These are phyloP conservation scores for Rhodocollybia butyracea DNA, from an alignment of 768 basidiomycete genomes.

Conservation along the genomic window DNA sequence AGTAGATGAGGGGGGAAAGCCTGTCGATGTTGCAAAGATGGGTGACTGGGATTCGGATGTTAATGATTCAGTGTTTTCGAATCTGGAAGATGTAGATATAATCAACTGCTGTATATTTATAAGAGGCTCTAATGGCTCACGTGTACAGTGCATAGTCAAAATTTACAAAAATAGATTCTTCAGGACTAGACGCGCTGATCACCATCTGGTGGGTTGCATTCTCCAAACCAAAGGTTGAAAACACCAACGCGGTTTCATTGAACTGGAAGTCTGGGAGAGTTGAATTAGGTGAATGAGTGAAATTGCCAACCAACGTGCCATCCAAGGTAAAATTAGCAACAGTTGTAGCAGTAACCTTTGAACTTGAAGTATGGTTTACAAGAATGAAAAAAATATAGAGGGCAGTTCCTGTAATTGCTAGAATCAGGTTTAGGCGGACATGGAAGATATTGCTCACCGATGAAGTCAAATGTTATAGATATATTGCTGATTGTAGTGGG, in stretches of 20 bases:
- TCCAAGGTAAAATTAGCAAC: constrained; percentile 33
- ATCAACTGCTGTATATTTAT: too few species aligned
- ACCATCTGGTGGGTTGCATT: constrained; percentile 26
- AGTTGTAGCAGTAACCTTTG: constrained; percentile 18
- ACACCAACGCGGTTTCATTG: constrained; percentile 25
- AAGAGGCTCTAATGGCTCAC: constrained; percentile 22
- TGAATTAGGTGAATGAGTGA: constrained; percentile 24
- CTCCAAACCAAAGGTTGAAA: constrained; percentile 20
- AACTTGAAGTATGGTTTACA: constrained; percentile 28
- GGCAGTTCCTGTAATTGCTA: constrained; percentile 14
- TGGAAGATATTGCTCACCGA: constrained; percentile 4
- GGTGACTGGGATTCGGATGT: too few species aligned
- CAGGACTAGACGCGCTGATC: constrained; percentile 27
- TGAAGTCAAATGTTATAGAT: constrained; percentile 9
- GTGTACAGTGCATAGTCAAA: constrained; percentile 43
- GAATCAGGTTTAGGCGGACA: neutral
- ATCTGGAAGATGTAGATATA: too few species aligned
- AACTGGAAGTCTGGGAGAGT: constrained; percentile 21
- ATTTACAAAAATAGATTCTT: constrained; percentile 27
- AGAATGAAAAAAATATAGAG: constrained; percentile 38
- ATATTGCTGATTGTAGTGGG: neutral
- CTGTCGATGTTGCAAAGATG: too few species aligned
- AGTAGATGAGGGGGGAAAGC: neutral
- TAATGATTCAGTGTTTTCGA: too few species aligned
- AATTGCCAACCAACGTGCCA: constrained; percentile 15